phyloP scores from a whole-genome alignment of 2,329 filamentous ascomycete genomes.

The Pseudomassariella vexata region DNA sequence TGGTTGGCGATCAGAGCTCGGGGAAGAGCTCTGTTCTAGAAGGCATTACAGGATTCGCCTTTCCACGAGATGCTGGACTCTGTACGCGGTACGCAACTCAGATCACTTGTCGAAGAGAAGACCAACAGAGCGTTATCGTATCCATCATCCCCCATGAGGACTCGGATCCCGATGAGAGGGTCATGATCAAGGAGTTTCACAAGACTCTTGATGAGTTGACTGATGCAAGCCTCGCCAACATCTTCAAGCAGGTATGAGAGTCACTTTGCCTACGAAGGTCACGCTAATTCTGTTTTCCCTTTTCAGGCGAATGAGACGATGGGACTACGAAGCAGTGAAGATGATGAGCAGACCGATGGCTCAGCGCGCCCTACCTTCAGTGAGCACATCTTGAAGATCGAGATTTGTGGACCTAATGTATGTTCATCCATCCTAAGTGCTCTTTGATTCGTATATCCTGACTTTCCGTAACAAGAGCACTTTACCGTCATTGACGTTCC shows the following conservation, averaged over 20 bases:
- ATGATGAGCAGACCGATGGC: conserved; percentile 2
- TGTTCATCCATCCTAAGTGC: neutral
- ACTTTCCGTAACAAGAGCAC: conserved; percentile 29
- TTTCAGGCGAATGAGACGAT: conserved; percentile 35
- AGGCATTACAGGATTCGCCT: conserved; percentile 46
- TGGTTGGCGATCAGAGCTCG: conserved; percentile 79
- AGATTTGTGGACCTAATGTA: conserved; percentile 38
- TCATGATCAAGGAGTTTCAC: conserved; percentile 21
- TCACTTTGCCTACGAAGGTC: neutral
- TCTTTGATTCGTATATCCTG: neutral
- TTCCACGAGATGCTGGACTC: conserved; percentile 36
- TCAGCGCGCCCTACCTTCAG: conserved; percentile 31
- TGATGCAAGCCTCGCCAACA: conserved; percentile 23
- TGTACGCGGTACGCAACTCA: conserved; percentile 46
- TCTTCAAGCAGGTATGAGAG: conserved; percentile 33
- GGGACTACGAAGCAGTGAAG: conserved; percentile 30
- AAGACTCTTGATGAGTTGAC: conserved; percentile 17
- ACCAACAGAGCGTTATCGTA: conserved; percentile 26
- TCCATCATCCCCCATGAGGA: conserved; percentile 33
- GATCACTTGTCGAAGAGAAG: conserved; percentile 36
- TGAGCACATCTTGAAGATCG: conserved; percentile 37
- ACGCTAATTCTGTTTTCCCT: conserved; percentile 3
- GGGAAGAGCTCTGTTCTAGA: conserved; percentile 83
- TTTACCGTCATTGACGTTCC: conserved; percentile 50
- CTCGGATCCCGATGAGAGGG: conserved; percentile 12